Evolutionary conservation across 805 yeast species (phyloP), one percentile per base, ranked within the genome.

Genomic region (Maudiozyma saulgeensis): DNA sequence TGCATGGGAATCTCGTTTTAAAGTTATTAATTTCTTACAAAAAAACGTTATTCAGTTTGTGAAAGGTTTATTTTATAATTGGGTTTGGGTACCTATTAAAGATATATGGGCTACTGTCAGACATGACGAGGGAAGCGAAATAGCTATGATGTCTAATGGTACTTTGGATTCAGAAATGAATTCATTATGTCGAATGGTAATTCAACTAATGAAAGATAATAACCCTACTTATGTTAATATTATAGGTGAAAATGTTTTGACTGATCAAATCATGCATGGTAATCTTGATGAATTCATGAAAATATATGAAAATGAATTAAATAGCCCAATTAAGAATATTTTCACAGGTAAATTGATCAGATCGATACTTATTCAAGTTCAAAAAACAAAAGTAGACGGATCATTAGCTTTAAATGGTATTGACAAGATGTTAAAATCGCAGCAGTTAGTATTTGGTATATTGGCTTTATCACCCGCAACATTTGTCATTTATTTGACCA

Each of bases 361-460:
- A 48, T 81, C 90, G 15, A 65, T 93, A 43, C 69, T 93, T 59
- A 90, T 91, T 53, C 98, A 93, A 66, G 73, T 93, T n/a, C 99
- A 91, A 65, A 91, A 93, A 68, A 84, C 96, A 12, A 91, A 91
- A 67, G 97, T 93, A 6, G 99, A 91, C 64, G 96, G 96, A 8
- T 89, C 86, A 37, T 71, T 89, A 5, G 98, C 96, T 0, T 77
- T 91, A 52, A 79, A 77, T 56, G 98, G 98, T 8, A 90, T 93
- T 53, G 98, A 93, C 67, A 83, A 86, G 62, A 71, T 91, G 55
- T 74, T 93, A 43, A 84, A 88, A 64, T 83, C 93, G 46, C 99
- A 91, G 68, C 96, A 93, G 63, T 76, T 91, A 48, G 93, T 93
- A n/a, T 87, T 91, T 69, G 96, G 96, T 0, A 71, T 87, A 21